A percentile compares a stretch with the other conserved stretches of the same genome.
Conservation (phyloP, 106 monocot genomes). For the Triglochin maritima region DNA sequence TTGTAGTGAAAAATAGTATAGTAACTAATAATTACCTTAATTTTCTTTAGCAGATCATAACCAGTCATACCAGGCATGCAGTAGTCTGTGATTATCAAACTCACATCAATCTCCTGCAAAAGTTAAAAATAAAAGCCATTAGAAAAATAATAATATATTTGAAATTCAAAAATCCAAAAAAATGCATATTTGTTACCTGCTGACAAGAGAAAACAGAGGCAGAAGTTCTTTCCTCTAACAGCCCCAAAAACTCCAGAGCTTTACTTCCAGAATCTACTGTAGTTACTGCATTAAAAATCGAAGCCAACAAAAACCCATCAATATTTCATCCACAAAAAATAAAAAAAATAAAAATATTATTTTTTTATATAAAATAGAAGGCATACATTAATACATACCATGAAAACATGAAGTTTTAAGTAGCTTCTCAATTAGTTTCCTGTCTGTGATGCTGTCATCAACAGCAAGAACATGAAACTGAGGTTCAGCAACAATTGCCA, state of each 20-base stretch:
- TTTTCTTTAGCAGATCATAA: conserved; percentile 69
- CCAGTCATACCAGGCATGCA: conserved; percentile 95
- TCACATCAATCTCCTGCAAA: conserved; percentile 64
- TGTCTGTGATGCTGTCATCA: conserved; percentile 75
- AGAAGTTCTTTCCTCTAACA: conserved; percentile 26
- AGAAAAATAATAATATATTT: neutral
- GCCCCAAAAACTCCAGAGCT: conserved; percentile 50
- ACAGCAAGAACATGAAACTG: conserved; percentile 81
- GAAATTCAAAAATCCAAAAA: too few species aligned
- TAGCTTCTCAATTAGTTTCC: conserved; percentile 84
- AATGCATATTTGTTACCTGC: conserved; percentile 5
- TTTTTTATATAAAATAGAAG: neutral
- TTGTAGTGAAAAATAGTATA: too few species aligned
- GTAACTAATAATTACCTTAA: conserved; percentile 36
- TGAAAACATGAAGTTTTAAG: conserved; percentile 78
- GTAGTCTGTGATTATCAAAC: conserved; percentile 71
- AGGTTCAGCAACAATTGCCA: conserved; percentile 21
- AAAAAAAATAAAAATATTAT: neutral
- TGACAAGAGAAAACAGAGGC: conserved; percentile 7
- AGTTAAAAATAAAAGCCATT: neutral
- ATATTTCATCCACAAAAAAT: neutral
- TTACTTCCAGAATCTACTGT: conserved; percentile 65
- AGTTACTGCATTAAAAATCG: conserved; percentile 24
- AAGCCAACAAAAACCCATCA: conserved; percentile 3
- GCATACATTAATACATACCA: conserved; percentile 34